Evolutionary conservation across 768 basidiomycete species (phyloP).

Genomic region (Tulasnella sp.): DNA sequence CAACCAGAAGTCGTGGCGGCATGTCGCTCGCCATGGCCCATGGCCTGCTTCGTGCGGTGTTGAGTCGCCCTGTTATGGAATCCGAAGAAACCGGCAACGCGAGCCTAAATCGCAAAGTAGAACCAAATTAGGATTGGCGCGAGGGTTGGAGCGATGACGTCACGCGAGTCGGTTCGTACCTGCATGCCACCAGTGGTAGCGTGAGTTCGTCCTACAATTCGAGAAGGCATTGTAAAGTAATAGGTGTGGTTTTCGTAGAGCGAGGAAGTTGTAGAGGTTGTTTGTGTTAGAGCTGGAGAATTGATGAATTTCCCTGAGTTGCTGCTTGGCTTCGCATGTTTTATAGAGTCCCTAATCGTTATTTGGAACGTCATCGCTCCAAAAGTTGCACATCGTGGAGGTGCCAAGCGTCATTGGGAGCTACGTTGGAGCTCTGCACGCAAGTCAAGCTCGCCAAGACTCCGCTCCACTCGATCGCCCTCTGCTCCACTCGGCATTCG

Average conservation of each 20-base stretch:
- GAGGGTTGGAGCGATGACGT: not conserved
- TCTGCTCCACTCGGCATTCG: too few species aligned
- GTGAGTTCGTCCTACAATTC: conserved; percentile 12
- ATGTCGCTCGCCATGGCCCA: not conserved
- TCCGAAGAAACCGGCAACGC: not conserved
- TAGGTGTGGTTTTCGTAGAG: not conserved
- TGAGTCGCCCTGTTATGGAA: not conserved
- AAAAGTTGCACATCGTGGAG: not conserved
- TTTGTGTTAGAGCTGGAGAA: not conserved
- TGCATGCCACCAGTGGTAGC: not conserved
- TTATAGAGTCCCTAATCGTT: not conserved
- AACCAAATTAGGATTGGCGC: not conserved
- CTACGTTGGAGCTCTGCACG: not conserved
- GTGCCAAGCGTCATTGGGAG: not conserved
- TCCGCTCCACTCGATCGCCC: not conserved
- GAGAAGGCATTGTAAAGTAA: conserved; percentile 8
- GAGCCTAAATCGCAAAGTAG: not conserved
- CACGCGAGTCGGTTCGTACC: not conserved
- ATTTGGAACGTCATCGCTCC: not conserved
- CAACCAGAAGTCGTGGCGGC: not conserved
- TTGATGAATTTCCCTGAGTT: not conserved
- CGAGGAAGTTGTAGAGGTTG: not conserved
- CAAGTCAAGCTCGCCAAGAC: not conserved
- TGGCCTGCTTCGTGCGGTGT: not conserved
- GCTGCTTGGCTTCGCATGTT: not conserved